phyloP scores from a whole-genome alignment of 2,329 filamentous ascomycete genomes.

The Fusarium subtropicale region DNA sequence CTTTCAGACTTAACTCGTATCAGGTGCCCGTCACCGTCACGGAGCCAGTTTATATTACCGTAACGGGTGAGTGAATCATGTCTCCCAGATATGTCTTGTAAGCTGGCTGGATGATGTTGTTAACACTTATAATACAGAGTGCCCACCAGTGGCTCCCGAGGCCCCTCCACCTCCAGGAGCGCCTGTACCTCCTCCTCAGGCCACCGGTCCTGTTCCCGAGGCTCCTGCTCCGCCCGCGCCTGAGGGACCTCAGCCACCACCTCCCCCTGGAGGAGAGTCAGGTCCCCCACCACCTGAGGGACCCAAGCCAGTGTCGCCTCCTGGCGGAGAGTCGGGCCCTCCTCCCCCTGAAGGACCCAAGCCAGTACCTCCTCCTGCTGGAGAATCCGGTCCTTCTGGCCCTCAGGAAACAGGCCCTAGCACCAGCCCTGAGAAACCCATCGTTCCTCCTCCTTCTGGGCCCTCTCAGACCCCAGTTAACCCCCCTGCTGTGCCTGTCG shows the following conservation, averaged over 20 bases:
- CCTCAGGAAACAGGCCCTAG: neutral
- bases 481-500: slow-evolving; percentile 48
- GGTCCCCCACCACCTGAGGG: neutral
- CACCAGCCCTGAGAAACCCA: neutral
- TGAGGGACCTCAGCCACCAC: too few species aligned
- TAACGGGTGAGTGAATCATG: slow-evolving; percentile 55
- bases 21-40: slow-evolving; percentile 54
- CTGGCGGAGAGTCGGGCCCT: neutral
- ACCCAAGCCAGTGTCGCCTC: neutral
- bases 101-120: neutral
- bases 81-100: neutral
- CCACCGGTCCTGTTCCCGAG: slow-evolving; percentile 4
- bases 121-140: slow-evolving; percentile 54
- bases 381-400: neutral
- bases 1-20: neutral
- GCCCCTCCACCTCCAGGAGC: slow-evolving; percentile 6
- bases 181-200: neutral
- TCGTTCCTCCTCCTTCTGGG: neutral
- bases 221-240: neutral
- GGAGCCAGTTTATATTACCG: slow-evolving; percentile 56
- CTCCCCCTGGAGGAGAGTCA: slow-evolving; percentile 10
- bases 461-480: slow-evolving; percentile 16
- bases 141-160: slow-evolving; percentile 51
- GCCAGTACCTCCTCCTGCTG: slow-evolving; percentile 4
- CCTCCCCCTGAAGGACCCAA: neutral